Base-by-base conservation (phyloP, 129 eudicot species). In the Centrapalus pauciflorus region DNA sequence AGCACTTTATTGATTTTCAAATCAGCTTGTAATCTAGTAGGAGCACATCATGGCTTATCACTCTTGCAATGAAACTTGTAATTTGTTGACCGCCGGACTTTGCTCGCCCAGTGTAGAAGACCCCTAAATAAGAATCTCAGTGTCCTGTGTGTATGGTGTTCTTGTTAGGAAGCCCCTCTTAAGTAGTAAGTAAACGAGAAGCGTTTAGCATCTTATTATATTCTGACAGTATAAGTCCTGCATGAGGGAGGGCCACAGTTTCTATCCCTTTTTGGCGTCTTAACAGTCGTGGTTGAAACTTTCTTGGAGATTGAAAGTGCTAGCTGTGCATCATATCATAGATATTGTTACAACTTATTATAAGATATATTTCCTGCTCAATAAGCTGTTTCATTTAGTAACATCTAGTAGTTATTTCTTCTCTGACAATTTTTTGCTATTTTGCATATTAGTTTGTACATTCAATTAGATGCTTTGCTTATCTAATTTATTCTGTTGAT, bases 301-400 rank as follows among this genome's bases (percentile, higher is more conserved):
- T 19, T 70, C 17, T 69, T 66, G 71, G 60, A 55, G 33, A 33
- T n/a, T n/a, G n/a, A n/a, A n/a, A n/a, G n/a, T n/a, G n/a, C n/a
- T n/a, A n/a, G n/a, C n/a, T n/a, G n/a, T 56, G 21, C 21, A 56
- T 56, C 10, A 28, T 55, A 3, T 38, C 52, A 63, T 26, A 13
- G 37, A 41, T 41, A 63, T 40, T 24, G 55, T 40, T 63, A 23
- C 1, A 41, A 25, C 55, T 25, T 63, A 24, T 38, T 23, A 5
- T 20, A 33, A 25, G 4, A 50, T 54, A 3, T 55, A 40, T 55
- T 54, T 52, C 52, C 9, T 52, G 19, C 63, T 14, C 40, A 41
- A 26, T 16, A 26, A 55, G 11, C 19, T 55, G 67, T 64, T 45
- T 37, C 56, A 52, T 51, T 45, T 45, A 4, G 52, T 45, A 45